phyloP scores from a whole-genome alignment of 2,329 filamentous ascomycete species.

The Aspergillus intermedius region DNA sequence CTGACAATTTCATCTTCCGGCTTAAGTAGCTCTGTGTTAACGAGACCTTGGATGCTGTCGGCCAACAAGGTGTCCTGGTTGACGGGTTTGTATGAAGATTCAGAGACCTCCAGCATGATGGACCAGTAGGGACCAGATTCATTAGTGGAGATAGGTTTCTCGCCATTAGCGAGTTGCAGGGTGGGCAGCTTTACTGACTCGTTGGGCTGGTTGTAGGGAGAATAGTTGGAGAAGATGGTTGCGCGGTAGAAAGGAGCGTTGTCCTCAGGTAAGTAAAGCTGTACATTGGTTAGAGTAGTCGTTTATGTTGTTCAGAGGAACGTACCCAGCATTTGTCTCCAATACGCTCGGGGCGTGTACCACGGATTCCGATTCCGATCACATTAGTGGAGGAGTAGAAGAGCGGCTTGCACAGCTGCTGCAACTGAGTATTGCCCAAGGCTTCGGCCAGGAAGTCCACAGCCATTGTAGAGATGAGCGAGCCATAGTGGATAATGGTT shows the following conservation, averaged over 20 bases:
- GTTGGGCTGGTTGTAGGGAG: slow-evolving; percentile 91
- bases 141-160: slow-evolving; percentile 64
- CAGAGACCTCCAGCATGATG: slow-evolving; percentile 97
- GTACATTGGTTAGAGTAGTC: background rate
- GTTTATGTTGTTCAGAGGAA: slow-evolving; percentile 3
- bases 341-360: slow-evolving; percentile 85
- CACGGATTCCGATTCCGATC: slow-evolving; percentile 90
- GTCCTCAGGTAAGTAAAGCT: slow-evolving; percentile 97
- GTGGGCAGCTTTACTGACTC: slow-evolving; percentile 78
- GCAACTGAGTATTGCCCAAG: slow-evolving; percentile 79
- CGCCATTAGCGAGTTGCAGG: slow-evolving; percentile 75
- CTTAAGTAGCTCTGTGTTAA: slow-evolving; percentile 96
- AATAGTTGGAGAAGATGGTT: slow-evolving; percentile 99
- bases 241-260: slow-evolving; percentile 99
- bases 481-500: slow-evolving; percentile 81
- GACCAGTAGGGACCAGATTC: slow-evolving; percentile 97
- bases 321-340: slow-evolving; percentile 98
- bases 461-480: slow-evolving; percentile 92
- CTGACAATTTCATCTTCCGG: slow-evolving; percentile 90
- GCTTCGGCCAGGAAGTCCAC: slow-evolving; percentile 80
- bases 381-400: slow-evolving; percentile 98
- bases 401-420: slow-evolving; percentile 77
- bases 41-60: slow-evolving; percentile 88
- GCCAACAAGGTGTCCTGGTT: slow-evolving; percentile 75
- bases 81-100: slow-evolving; percentile 91